These are phyloP conservation scores for Boletus edulis DNA, from an alignment of 768 basidiomycete species.

Conservation along the genomic window DNA sequence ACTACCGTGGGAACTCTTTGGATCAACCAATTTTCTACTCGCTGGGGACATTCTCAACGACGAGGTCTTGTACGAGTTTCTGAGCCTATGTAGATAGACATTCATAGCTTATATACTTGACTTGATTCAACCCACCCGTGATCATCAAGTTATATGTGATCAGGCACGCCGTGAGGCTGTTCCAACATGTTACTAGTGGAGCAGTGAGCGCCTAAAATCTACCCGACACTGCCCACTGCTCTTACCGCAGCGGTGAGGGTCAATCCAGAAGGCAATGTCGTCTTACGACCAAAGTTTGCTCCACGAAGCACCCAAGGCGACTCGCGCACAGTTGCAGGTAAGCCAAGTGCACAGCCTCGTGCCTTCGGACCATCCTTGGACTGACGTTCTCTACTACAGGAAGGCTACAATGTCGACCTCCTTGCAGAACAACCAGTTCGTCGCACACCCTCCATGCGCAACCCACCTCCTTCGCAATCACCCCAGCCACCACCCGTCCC, in stretches of 20 bases:
- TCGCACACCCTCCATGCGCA: slow-evolving; percentile 21
- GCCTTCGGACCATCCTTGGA: neutral
- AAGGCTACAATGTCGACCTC: slow-evolving; percentile 54
- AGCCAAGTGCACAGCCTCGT: slow-evolving; percentile 24
- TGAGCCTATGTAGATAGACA: neutral
- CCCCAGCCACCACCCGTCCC: slow-evolving; percentile 13
- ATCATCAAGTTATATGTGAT: neutral
- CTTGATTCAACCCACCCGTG: neutral
- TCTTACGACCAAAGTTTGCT: slow-evolving; percentile 42
- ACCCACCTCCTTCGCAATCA: slow-evolving; percentile 11
- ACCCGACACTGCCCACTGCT: slow-evolving; percentile 1
- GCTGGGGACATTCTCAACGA: too few species aligned
- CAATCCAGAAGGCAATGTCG: slow-evolving; percentile 18
- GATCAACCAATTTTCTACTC: neutral
- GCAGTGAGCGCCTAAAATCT: slow-evolving; percentile 18
- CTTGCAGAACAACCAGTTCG: slow-evolving; percentile 26
- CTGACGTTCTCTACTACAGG: slow-evolving; percentile 28
- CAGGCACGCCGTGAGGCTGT: slow-evolving; percentile 30
- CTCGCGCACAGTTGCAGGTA: slow-evolving; percentile 43
- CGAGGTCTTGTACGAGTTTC: neutral
- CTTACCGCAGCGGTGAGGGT: neutral
- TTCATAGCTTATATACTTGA: neutral
- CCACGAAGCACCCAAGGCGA: slow-evolving; percentile 40
- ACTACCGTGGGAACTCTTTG: slow-evolving; percentile 14
- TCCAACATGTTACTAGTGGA: neutral